A percentile compares a stretch with the other conserved stretches of the same genome.
Conservation (phyloP, 495 filamentous ascomycete species). For the Thozetella sp. region DNA sequence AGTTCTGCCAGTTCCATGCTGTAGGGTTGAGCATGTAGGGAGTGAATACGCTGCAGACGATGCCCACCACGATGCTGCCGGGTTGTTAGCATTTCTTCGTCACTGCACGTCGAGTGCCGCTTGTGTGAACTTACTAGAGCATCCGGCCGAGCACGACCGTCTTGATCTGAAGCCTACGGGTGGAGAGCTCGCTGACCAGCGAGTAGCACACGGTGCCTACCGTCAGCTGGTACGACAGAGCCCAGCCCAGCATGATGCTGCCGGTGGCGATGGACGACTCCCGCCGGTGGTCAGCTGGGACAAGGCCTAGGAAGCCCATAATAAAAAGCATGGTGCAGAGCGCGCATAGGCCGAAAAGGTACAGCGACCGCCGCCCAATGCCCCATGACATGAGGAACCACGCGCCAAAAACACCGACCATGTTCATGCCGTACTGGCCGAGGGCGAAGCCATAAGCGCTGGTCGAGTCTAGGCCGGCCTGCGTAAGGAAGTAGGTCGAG, state of each 20-base stretch:
- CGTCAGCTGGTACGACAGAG: constrained; percentile 72
- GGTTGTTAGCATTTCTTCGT: constrained; percentile 15
- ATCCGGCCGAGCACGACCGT: constrained; percentile 67
- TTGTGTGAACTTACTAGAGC: constrained; percentile 60
- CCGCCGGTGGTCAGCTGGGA: constrained; percentile 51
- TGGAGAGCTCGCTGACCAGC: constrained; percentile 74
- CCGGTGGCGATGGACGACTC: constrained; percentile 67
- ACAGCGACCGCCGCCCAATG: constrained; percentile 72
- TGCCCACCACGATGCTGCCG: constrained; percentile 63
- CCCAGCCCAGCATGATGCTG: constrained; percentile 72
- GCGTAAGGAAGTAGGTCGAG: constrained; percentile 75
- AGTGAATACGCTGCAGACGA: constrained; percentile 70
- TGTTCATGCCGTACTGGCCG: constrained; percentile 76
- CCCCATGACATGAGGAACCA: constrained; percentile 73
- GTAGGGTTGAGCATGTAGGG: constrained; percentile 77
- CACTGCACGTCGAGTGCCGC: neutral
- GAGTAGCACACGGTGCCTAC: constrained; percentile 82
- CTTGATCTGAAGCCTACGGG: constrained; percentile 75
- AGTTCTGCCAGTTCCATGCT: constrained; percentile 77
- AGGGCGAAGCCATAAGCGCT: constrained; percentile 71
- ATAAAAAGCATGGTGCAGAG: constrained; percentile 68
- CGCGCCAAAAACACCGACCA: constrained; percentile 70
- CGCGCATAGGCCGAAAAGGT: constrained; percentile 67
- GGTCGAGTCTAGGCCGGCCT: constrained; percentile 63
- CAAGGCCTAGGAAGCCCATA: constrained; percentile 74